phyloP scores from a whole-genome alignment of 108 stramenopile genomes.

The Nannochloropsis salina region DNA sequence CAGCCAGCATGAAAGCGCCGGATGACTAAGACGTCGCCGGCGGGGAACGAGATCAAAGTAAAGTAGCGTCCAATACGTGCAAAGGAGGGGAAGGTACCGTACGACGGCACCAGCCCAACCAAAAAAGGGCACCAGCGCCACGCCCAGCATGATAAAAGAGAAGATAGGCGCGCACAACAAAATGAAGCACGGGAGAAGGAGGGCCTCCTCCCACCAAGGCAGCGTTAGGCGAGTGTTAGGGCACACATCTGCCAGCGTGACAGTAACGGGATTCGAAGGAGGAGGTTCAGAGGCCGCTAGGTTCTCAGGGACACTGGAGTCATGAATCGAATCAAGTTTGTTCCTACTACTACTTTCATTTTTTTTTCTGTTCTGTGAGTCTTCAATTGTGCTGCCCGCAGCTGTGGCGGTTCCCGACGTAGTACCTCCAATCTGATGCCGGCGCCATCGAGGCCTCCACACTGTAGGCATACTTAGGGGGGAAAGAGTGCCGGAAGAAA shows the following conservation, averaged over 20 bases:
- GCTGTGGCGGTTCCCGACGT: too few species aligned
- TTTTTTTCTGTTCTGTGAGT: background rate
- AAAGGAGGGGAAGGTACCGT: background rate
- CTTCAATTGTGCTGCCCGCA: too few species aligned
- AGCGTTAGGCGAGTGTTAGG: background rate
- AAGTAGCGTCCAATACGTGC: background rate
- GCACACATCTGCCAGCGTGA: background rate
- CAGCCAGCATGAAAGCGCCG: background rate
- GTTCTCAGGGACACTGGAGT: background rate
- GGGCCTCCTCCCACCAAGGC: conserved; percentile 16
- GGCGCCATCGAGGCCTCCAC: too few species aligned
- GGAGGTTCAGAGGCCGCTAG: background rate
- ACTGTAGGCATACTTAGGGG: too few species aligned
- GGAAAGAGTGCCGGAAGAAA: too few species aligned
- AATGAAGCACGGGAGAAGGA: background rate
- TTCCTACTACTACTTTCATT: background rate
- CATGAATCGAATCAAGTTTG: background rate
- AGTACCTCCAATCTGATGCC: too few species aligned
- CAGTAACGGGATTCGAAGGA: background rate
- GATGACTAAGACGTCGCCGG: background rate
- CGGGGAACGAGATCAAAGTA: conserved; percentile 12
- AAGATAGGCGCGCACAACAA: conserved; percentile 1
- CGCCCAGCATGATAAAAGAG: background rate
- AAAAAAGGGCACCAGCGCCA: background rate
- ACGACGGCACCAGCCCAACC: background rate